Evolutionary conservation across 2,329 filamentous ascomycete species (phyloP), one percentile per base, ranked within the genome.

Genomic region (Colletotrichum navitas): DNA sequence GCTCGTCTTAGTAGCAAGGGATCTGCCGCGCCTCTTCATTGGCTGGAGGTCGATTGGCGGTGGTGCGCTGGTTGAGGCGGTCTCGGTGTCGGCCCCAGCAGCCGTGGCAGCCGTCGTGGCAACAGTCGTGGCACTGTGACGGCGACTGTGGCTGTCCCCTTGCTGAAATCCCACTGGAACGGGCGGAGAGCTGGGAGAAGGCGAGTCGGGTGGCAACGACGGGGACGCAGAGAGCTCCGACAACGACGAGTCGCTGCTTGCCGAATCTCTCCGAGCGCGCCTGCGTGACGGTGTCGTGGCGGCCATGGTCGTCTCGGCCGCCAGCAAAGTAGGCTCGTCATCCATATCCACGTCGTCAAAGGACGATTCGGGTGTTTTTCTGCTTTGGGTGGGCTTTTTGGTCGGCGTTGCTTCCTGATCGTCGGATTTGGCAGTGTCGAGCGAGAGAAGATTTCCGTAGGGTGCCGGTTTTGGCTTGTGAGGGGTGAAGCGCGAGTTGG

Each of bases 381-480:
- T 63, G 39, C 51, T 52, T 16, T 56, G 61, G 14, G 26, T 36
- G 18, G 65, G 56, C 41, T 56, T 66, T 60, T 68, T 74, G 24
- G 71, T 73, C 21, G 73, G 73, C 34, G 73, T 73, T 5, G 34
- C 49, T 43, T 68, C 59, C 29, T 60, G 52, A n/a, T 67, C 56
- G 14, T 49, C 56, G 3, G 61, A 70, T 39, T 76, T 77, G 5
- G 78, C 79, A 69, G 84, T 73, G 70, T 84, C 81, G 74, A 85
- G 81, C 51, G 77, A 83, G 74, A 85, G 76, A n/a, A 89, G 81
- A 47, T 83, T 78, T 41, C 76, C 79, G 79, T 88, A 89, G 2
- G 87, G 86, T 49, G 86, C 86, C 68, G 81, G 77, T 78, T 83
- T 83, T 29, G 87, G 83, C 74, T 83, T 82, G 75, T 82, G 84